Base-by-base conservation (phyloP, 2,329 filamentous ascomycete species). In the Colletotrichum tropicale region DNA sequence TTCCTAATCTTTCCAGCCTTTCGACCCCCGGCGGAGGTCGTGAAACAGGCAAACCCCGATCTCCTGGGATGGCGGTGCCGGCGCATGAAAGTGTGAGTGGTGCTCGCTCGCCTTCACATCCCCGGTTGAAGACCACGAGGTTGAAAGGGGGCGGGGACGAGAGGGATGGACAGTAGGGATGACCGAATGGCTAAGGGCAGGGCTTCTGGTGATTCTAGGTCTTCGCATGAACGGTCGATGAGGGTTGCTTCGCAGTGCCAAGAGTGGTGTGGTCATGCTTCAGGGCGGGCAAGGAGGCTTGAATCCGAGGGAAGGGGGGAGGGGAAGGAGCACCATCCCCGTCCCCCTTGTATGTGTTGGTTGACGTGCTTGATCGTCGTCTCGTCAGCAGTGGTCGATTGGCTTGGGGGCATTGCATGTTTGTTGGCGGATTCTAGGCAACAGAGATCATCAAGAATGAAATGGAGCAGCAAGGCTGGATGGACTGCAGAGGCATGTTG, bases 61-160 rank as follows among this genome's bases (percentile, higher is more conserved):
- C 34, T 62, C 24, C 67, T 55, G 48, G 74, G 36, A 21, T 58
- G 56, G 34, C 48, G 32, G 70, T 60, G 70, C 34, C 70, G 28
- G 32, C 38, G 74, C 74, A 76, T 76, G 58, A 76, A 76, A 21
- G 69, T 75, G 74, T 69, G 70, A 26, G 70, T 74, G 70, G 70
- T 76, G 70, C 64, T 36, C 32, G 26, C 24, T 38, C 48, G 71
- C 66, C 48, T 56, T 66, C 60, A 32, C 60, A 55, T 66, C n/a
- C 36, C 28, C 71, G 24, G 26, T 52, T 58, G 34, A 48, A n/a
- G 36, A 36, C 30, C 36, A 64, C 30, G 65, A 62, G 34, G 38
- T 21, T 38, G 60, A 34, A 71, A 62, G 30, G 69, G 38, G 70
- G 66, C 58, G 24, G 61, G 34, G 48, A 8, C 28, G 28, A 66